A percentile compares a stretch with the other conserved stretches of the same genome.
Evolutionary conservation across 2,329 filamentous ascomycete species (phyloP).

Genomic region (Penicillium sp.): DNA sequence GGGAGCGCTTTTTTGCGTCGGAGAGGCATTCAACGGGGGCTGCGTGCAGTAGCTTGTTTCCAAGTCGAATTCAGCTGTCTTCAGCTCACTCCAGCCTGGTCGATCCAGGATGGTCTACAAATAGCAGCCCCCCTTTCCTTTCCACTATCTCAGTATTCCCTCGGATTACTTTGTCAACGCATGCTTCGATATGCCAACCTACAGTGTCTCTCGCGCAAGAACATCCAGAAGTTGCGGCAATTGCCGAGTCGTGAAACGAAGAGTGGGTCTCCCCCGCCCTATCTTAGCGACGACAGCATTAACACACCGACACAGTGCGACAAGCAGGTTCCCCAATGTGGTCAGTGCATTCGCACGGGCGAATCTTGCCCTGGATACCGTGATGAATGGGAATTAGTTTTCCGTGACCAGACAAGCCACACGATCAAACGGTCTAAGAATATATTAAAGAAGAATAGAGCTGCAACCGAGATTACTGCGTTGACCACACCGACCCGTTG

Average conservation of each 20-base stretch:
- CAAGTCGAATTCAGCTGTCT: not conserved
- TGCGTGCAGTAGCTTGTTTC: not conserved
- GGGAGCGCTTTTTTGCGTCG: not conserved
- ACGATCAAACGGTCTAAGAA: constrained; percentile 21
- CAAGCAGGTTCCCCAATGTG: constrained; percentile 20
- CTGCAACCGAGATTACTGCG: not conserved
- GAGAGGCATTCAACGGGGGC: not conserved
- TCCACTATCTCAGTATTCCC: not conserved
- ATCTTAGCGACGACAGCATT: not conserved
- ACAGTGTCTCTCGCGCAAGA: constrained; percentile 4
- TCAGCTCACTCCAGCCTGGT: not conserved
- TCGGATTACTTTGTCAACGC: not conserved
- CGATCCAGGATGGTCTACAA: not conserved
- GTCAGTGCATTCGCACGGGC: constrained; percentile 26
- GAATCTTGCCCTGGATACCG: constrained; percentile 32
- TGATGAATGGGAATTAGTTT: constrained; percentile 33
- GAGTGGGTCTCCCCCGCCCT: constrained; percentile 13
- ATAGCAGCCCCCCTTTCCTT: not conserved
- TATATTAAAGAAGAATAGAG: not conserved
- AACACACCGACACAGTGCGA: constrained; percentile 20
- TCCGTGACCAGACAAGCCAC: constrained; percentile 28
- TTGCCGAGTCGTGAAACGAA: constrained; percentile 22
- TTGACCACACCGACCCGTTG: not conserved
- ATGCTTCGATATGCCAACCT: not conserved
- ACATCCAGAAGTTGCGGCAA: constrained; percentile 21